Evolutionary conservation across 202 grass and related monocot genomes (phyloP), one percentile per base, ranked within the genome.

Genomic region (Setaria italica): DNA sequence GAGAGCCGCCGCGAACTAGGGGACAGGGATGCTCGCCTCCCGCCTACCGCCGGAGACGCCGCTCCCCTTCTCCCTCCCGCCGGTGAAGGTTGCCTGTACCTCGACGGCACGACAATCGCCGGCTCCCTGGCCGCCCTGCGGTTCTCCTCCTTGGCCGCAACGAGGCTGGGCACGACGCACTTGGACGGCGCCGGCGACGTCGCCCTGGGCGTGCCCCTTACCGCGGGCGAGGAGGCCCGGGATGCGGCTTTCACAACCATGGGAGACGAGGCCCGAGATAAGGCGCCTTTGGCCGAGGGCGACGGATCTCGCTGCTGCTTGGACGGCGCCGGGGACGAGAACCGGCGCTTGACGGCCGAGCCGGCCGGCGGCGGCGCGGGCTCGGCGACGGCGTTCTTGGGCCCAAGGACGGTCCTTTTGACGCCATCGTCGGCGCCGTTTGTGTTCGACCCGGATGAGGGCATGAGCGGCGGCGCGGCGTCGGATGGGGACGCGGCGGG

Each of bases 81-180:
- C 0, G 95, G 92, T 1, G 95, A 97, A 16, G 95, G 90, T 6
- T 97, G 90, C 41, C 92, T 83, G 82, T 93, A 95, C 72, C 95
- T 89, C 2, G 95, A 95, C 1, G 95, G 92, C 29, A 97, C 90
- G 25, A 97, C 53, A n/a, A 97, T 97, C 0, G 92, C 88, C 16
- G 95, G 88, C 79, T 97, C 95, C 82, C 70, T 91, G 4, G 77
- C 87, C 15, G 15, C 45, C 68, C 85, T 85, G 11, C 95, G 74
- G 49, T 94, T 93, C 85, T 93, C 95, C 50, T 95, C 95, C 85
- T 94, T 90, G n/a, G 95, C 90, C 1, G 85, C 95, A 17, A 85
- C 80, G 29, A 97, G 85, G 76, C 95, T 91, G 3, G 92, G 92
- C 49, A 97, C 92, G 19, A 90, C 85, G 15, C 95, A 97, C 68